phyloP scores from a whole-genome alignment of 2,329 filamentous ascomycete genomes.

The Leptodontidium sp. region DNA sequence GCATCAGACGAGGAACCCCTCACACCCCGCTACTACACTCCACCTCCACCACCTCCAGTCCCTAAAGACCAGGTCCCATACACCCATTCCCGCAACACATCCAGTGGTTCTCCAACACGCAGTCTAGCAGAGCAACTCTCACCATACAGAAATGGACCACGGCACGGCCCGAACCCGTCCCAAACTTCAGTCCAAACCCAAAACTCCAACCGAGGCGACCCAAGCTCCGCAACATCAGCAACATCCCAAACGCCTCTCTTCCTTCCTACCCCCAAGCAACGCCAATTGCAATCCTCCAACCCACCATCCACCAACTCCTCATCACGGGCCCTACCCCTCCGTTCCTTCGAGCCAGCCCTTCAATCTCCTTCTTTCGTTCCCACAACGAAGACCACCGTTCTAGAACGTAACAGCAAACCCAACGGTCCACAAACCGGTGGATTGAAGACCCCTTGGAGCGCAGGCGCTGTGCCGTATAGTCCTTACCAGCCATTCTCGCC shows the following conservation, averaged over 20 bases:
- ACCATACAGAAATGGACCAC: conserved; percentile 27
- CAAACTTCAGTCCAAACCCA: conserved; percentile 32
- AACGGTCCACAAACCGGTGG: conserved; percentile 59
- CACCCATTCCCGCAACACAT: conserved; percentile 35
- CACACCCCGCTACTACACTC: conserved; percentile 65
- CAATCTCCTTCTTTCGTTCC: conserved; percentile 56
- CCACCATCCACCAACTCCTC: conserved; percentile 37
- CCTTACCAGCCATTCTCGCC: conserved; percentile 84
- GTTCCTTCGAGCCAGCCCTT: conserved; percentile 67
- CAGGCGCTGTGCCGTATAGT: conserved; percentile 72
- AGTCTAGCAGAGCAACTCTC: conserved; percentile 43
- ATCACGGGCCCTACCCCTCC: conserved; percentile 61
- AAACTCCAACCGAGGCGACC: conserved; percentile 29
- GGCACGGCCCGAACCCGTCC: conserved; percentile 35
- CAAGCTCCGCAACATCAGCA: conserved; percentile 36
- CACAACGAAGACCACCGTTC: conserved; percentile 69
- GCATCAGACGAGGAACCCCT: conserved; percentile 64
- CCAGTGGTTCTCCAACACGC: conserved; percentile 37
- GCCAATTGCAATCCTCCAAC: conserved; percentile 23
- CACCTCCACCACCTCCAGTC: conserved; percentile 64
- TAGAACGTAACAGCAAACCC: conserved; percentile 62
- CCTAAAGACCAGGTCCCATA: conserved; percentile 56
- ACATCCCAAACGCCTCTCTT: conserved; percentile 38
- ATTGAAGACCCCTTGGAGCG: conserved; percentile 68
- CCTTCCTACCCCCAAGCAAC: conserved; percentile 23